A percentile compares a stretch with the other conserved stretches of the same genome.
Conservation (phyloP, 2,329 filamentous ascomycete species). For the Sphaceloma murrayae region DNA sequence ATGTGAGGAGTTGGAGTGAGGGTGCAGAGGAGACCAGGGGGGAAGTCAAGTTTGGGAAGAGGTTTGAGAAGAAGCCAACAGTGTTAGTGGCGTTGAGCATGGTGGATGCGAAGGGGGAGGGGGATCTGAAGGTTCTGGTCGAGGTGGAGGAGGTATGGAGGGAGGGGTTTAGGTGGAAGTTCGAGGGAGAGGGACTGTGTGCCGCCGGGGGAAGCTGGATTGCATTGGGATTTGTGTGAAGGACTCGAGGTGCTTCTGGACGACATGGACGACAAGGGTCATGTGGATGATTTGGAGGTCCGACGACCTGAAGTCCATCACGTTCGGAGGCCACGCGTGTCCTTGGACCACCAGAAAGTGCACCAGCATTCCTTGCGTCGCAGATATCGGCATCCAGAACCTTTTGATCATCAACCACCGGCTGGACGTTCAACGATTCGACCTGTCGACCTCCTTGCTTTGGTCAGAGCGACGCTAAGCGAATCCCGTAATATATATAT, state of each 20-base stretch:
- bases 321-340: not conserved
- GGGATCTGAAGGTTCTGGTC: constrained; percentile 23
- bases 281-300: too few relatives aligned
- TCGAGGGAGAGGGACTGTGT: constrained; percentile 25
- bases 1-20: constrained; percentile 22
- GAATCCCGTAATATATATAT: too few relatives aligned
- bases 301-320: too few relatives aligned
- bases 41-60: constrained; percentile 21
- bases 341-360: not conserved
- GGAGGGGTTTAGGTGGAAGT: constrained; percentile 25
- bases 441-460: too few relatives aligned
- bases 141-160: constrained; percentile 21
- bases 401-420: too few relatives aligned
- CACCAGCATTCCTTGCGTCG: too few relatives aligned
- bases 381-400: too few relatives aligned
- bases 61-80: constrained; percentile 22
- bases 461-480: too few relatives aligned
- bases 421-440: too few relatives aligned
- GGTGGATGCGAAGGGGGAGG: constrained; percentile 25
- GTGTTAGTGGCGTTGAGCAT: constrained; percentile 25
- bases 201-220: constrained; percentile 26
- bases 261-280: too few relatives aligned
- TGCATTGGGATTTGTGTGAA: constrained; percentile 19
- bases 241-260: too few relatives aligned
- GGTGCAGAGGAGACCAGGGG: constrained; percentile 20